Evolutionary conservation across 2,329 filamentous ascomycete species (phyloP).

Genomic region (Calonectria pseudoturangicola): DNA sequence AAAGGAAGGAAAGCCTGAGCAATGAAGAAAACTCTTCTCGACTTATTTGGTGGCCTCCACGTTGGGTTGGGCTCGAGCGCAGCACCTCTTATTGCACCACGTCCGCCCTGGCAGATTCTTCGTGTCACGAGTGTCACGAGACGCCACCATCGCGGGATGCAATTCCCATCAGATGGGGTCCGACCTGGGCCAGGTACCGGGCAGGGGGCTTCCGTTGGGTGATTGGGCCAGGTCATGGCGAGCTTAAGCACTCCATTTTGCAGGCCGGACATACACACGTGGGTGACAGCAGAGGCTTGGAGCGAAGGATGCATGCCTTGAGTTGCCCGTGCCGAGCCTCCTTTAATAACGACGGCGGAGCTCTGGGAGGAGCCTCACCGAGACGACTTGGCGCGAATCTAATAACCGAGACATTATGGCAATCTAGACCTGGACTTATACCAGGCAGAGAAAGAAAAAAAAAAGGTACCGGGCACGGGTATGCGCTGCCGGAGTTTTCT

Average conservation of each 20-base stretch:
- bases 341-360: background rate
- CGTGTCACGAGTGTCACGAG: slow-evolving; percentile 5
- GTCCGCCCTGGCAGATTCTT: background rate
- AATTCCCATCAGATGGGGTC: background rate
- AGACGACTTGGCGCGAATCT: background rate
- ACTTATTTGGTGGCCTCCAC: slow-evolving; percentile 12
- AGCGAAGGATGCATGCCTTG: background rate
- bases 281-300: background rate
- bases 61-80: slow-evolving; percentile 16
- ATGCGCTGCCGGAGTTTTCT: background rate
- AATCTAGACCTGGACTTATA: background rate
- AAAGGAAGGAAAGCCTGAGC: background rate
- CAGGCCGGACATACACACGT: slow-evolving; percentile 10
- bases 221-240: slow-evolving; percentile 20
- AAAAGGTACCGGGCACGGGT: background rate
- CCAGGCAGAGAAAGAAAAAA: too few relatives aligned
- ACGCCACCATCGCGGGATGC: slow-evolving; percentile 18
- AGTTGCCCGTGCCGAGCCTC: background rate
- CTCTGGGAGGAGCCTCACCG: background rate
- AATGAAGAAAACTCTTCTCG: background rate
- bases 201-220: slow-evolving; percentile 1
- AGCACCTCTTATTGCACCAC: background rate
- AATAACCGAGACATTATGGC: too few relatives aligned
- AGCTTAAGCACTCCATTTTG: slow-evolving; percentile 11
- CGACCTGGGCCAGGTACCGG: background rate